Evolutionary conservation across 495 filamentous ascomycete species (phyloP), one percentile per base, ranked within the genome.

Genomic region (Aspergillus sclerotioniger): DNA sequence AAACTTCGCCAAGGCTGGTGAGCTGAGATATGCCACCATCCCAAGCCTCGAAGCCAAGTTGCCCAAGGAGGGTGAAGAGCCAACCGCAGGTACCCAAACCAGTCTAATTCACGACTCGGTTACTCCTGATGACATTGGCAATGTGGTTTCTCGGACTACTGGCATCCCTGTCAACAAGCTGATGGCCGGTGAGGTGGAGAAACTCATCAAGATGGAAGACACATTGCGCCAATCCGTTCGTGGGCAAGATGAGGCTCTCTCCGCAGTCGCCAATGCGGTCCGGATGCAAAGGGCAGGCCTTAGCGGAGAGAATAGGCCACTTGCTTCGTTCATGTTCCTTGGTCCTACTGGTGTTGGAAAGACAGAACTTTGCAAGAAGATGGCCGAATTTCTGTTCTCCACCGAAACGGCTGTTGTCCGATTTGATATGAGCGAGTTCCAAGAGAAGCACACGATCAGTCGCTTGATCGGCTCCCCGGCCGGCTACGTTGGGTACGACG

Each of bases 341-440:
- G 94, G 94, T 0, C 94, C 94, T 7, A 98, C 94, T 13, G 93
- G 94, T 62, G 93, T 97, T 29, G 94, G 94, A 51, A 98, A 98
- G 72, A 98, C 93, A 2, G 94, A 97, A 62, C 82, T 97, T 6
- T 96, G 92, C 81, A 98, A 98, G 81, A 92, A 92, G 62, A 88
- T 98, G 67, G 94, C 93, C 47, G 80, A 81, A 58, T 96, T 96
- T 79, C 76, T 98, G 20, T 98, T 98, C 72, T 92, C 89, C 0
- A 96, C 90, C 3, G 91, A 96, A 64, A 82, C 81, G 43, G 92
- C 94, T 6, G 92, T 98, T 28, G 84, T 94, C 19, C 80, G 94
- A 46, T 98, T 97, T 68, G 94, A 98, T 72, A 98, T 97, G 93
- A 90, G 85, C 70, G 94, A 98, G 63, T 98, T 97, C 73, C 90